These are phyloP conservation scores for Cercospora sesami DNA, from an alignment of 2,329 filamentous ascomycete genomes.

Conservation along the genomic window DNA sequence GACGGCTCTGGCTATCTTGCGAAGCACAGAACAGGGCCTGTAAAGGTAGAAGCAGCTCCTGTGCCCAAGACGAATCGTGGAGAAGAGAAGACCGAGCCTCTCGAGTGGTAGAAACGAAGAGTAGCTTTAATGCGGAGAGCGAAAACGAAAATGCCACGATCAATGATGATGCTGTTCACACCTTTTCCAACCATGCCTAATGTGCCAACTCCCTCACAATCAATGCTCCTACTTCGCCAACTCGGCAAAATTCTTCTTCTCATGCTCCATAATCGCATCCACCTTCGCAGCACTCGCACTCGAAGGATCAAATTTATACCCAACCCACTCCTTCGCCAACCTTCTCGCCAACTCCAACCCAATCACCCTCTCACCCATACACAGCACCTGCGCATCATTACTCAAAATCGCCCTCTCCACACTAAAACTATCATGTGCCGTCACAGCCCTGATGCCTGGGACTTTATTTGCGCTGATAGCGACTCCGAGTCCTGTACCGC, in stretches of 20 bases:
- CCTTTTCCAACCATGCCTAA: background rate
- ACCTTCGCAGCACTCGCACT: conserved; percentile 63
- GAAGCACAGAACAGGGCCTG: conserved; percentile 56
- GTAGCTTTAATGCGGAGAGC: background rate
- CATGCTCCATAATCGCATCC: conserved; percentile 51
- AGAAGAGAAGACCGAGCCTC: conserved; percentile 76
- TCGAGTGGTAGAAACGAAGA: conserved; percentile 70
- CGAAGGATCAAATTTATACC: conserved; percentile 73
- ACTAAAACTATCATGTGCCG: conserved; percentile 81
- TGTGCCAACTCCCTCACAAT: background rate
- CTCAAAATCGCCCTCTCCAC: conserved; percentile 78
- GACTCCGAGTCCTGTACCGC: conserved; percentile 82
- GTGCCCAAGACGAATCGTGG: conserved; percentile 89
- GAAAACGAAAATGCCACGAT: background rate
- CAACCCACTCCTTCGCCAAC: conserved; percentile 77
- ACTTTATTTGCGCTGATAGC: conserved; percentile 90
- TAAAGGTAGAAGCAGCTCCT: conserved; percentile 64
- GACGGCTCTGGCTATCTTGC: conserved; percentile 81
- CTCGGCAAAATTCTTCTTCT: conserved; percentile 43
- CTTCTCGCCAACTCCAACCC: conserved; percentile 77
- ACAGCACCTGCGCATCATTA: conserved; percentile 85
- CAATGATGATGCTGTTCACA: background rate
- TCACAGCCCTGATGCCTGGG: conserved; percentile 80
- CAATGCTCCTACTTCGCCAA: conserved; percentile 1
- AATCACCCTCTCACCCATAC: conserved; percentile 80